Base-by-base conservation (phyloP, 23 red algal genomes). In the Pyropia yezoensis region DNA sequence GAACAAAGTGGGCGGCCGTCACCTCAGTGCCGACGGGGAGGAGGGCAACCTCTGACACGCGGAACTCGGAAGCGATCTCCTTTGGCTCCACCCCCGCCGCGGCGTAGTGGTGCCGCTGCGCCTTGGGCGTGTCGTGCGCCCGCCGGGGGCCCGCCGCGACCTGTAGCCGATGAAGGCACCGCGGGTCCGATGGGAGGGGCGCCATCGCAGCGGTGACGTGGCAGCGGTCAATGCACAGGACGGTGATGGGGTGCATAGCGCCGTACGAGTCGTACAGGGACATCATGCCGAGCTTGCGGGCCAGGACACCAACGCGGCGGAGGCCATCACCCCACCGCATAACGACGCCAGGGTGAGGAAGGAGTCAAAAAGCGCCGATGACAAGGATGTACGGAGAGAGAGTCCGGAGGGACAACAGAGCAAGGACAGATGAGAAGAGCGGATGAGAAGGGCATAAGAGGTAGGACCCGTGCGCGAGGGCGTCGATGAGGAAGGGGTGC, bases 71-170 rank as follows among this genome's bases (percentile, higher is more conserved):
- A 59, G 88, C 49, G 54, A 82, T 87, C 27, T 91, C 57, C 71
- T 98, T 98, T 15, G 85, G 77, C 51, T 98, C 94, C 18, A 85
- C 79, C n/a, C 94, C 94, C 20, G 87, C 88, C n/a, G 87, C 84
- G 9, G 94, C 94, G 71, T 71, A 98, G 69, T 98, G 94, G 50
- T 78, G 88, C 8, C 94, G 71, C 18, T 78, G 94, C 20, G 88
- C 64, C 66, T 88, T 91, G 18, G 68, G 70, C 17, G 85, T 81
- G 50, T 88, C 69, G 69, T 98, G 87, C 14, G 94, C 86, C 14
- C 94, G 86, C 63, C 74, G 78, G 18, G 78, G 78, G 25, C 94
- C 94, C 24, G 94, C 94, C 23, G 81, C 86, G 14, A 98, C 74
- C 61, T 98, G 86, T 24, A 96, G 50, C 55, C 80, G 62, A 58